A percentile compares a stretch with the other conserved stretches of the same genome.
Conservation (phyloP, 129 eudicot genomes). For the Silybum marianum region DNA sequence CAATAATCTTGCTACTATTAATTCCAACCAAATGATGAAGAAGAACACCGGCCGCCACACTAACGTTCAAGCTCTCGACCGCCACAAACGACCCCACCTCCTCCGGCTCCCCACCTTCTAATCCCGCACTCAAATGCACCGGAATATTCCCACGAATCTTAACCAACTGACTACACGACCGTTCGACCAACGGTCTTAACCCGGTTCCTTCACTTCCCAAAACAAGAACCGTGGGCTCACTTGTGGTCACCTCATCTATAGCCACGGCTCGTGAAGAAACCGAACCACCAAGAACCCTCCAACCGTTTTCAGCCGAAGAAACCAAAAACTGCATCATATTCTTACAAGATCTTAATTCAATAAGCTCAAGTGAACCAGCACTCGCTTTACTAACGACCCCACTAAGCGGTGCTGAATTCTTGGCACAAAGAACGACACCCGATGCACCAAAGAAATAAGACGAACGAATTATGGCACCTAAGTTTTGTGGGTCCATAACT, state of each 20-base stretch:
- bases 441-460: conserved; percentile 87
- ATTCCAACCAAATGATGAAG: conserved; percentile 80
- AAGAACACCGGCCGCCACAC: conserved; percentile 98
- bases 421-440: conserved; percentile 93
- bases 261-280: conserved; percentile 71
- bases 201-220: conserved; percentile 97
- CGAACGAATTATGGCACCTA: conserved; percentile 92
- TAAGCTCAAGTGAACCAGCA: conserved; percentile 90
- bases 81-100: conserved; percentile 77
- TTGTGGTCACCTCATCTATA: conserved; percentile 53
- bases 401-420: conserved; percentile 95
- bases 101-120: conserved; percentile 50
- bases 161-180: conserved; percentile 79
- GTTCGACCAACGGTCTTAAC: conserved; percentile 89
- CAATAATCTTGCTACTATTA: conserved; percentile 18
- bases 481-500: conserved; percentile 94
- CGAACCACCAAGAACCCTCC: conserved; percentile 96
- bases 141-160: conserved; percentile 76
- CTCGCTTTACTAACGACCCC: conserved; percentile 99
- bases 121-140: conserved; percentile 45
- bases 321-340: conserved; percentile 98
- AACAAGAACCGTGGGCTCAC: conserved; percentile 83
- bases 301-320: conserved; percentile 84
- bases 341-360: conserved; percentile 82
- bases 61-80: conserved; percentile 96